Percentiles rank a stretch among this genome's conserved stretches.
These are phyloP conservation scores for Leccinum uliginosum DNA, from an alignment of 768 basidiomycete genomes.

Conservation along the genomic window DNA sequence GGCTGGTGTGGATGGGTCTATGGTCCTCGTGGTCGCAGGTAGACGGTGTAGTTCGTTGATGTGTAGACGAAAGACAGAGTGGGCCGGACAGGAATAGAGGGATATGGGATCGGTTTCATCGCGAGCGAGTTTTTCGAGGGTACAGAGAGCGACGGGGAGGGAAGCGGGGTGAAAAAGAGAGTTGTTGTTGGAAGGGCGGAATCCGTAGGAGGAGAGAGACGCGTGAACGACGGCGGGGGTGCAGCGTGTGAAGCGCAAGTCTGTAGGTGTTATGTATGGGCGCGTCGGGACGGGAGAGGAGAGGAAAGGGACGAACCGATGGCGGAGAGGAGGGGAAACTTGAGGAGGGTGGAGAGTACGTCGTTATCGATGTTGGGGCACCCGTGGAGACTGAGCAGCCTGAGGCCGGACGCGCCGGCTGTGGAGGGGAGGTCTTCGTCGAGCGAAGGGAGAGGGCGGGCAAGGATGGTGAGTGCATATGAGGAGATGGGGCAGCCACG, in stretches of 20 bases:
- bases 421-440: constrained; percentile 5
- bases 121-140: constrained; percentile 21
- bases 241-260: constrained; percentile 49
- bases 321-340: constrained; percentile 56
- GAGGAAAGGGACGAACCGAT: constrained; percentile 43
- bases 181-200: constrained; percentile 25
- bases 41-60: constrained; percentile 13
- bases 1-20: constrained; percentile 13
- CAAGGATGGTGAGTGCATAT: constrained; percentile 49
- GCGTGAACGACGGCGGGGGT: constrained; percentile 16
- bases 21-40: neutral
- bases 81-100: constrained; percentile 24
- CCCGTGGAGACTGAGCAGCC: constrained; percentile 52
- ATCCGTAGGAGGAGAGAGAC: constrained; percentile 20
- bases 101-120: constrained; percentile 14
- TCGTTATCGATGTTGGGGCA: constrained; percentile 47
- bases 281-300: neutral
- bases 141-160: constrained; percentile 33
- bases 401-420: constrained; percentile 52
- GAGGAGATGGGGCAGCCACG: constrained; percentile 49
- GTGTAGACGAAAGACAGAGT: constrained; percentile 29
- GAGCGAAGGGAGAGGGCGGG: constrained; percentile 32
- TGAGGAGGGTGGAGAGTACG: constrained; percentile 37
- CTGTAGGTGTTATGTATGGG: constrained; percentile 25
- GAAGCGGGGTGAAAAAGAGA: constrained; percentile 42